Evolutionary conservation across 345 rosid species (phyloP), one percentile per base, ranked within the genome.

Genomic region (Murraya koenigii): DNA sequence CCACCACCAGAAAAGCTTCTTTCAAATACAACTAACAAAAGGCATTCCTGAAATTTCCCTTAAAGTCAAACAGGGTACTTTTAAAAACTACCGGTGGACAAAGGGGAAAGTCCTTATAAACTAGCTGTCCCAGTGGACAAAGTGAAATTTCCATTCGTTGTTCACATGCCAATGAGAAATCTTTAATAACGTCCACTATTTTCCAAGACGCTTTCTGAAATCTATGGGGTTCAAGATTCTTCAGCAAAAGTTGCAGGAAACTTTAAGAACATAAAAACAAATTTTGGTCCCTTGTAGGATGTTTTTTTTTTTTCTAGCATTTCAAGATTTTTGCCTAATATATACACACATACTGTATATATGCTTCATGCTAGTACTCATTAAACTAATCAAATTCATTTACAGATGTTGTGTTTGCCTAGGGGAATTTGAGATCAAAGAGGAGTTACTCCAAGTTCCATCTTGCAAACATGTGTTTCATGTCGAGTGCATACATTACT

Each of bases 401-500:
- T 10, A 33, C 86, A 95, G 99, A 79, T 95, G 99, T 55, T 92
- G 98, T 79, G 97, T 95, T 33, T 95, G 99, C 84, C 84, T 95
- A 82, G 99, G 97, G 44, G 99, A 95, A 66, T 95, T 86, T 49
- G 97, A 92, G 85, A 83, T 95, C 74, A 83, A 92, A 80, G 99
- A 93, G 82, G 93, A 92, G 84, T 69, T 93, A 86, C 89, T 90
- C 59, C 97, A 93, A 82, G 85, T 93, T 78, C 98, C 99, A 71
- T 85, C 80, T 44, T 93, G 99, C 81, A 91, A 88, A 79, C 99
- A 95, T 81, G 90, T 95, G 66, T 93, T 95, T 78, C 99, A 95
- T 77, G 80, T 83, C 2, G 91, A 95, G n/a, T 95, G 99, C 86
- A 86, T 95, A 78, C 89, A 80, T 55, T 90, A 86, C 74, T 95